phyloP scores from a whole-genome alignment of 129 eudicot species.

The Flaveria robusta region DNA sequence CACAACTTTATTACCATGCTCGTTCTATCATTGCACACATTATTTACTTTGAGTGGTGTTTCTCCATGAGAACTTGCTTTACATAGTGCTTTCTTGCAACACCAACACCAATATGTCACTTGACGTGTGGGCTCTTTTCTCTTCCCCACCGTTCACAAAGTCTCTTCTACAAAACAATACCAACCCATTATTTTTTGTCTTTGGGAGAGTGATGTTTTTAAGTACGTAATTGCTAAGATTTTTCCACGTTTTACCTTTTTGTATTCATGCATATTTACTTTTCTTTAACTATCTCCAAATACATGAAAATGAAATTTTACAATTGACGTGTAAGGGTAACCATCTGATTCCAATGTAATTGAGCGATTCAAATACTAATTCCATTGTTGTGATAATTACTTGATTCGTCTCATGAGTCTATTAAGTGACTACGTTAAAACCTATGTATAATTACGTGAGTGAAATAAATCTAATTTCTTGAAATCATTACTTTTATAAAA shows the following conservation, averaged over 20 bases:
- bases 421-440: too few relatives aligned
- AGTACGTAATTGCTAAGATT: conserved; percentile 11
- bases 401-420: too few relatives aligned
- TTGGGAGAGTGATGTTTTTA: background rate
- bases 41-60: conserved; percentile 31
- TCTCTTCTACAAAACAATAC: conserved; percentile 27
- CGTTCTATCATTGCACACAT: conserved; percentile 17
- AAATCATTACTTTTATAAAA: too few relatives aligned
- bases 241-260: background rate
- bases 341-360: too few relatives aligned
- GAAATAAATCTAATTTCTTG: too few relatives aligned
- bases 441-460: too few relatives aligned
- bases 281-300: background rate
- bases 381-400: too few relatives aligned
- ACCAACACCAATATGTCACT: conserved; percentile 28
- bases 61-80: conserved; percentile 16
- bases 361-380: too few relatives aligned
- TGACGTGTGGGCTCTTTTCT: conserved; percentile 33
- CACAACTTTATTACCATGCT: background rate
- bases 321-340: too few relatives aligned
- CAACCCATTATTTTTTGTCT: conserved; percentile 31
- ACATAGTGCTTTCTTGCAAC: conserved; percentile 32
- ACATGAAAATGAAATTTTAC: background rate
- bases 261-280: background rate
- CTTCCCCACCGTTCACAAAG: conserved; percentile 40